Evolutionary conservation across 306 rosid genomes (phyloP), one percentile per base, ranked within the genome.

Genomic region (Casuarina glauca): DNA sequence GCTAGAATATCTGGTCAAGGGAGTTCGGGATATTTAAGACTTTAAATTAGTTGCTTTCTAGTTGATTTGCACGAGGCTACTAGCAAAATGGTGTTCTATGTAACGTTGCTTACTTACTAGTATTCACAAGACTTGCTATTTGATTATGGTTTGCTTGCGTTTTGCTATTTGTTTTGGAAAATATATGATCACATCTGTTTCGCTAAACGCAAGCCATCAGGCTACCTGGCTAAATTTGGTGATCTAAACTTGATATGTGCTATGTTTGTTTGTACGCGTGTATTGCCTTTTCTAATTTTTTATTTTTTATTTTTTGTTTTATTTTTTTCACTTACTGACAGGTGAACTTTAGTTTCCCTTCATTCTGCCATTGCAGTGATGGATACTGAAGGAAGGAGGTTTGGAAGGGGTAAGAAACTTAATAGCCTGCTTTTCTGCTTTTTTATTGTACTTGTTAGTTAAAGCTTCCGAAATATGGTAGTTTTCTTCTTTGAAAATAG

Each of bases 341-440:
- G 72, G 57, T 32, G 67, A 77, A 78, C 62, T 74, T 74, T 51
- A 46, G 57, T 19, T 48, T 60, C 19, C 6, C 48, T 13, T 67
- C 42, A 8, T 54, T 10, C 44, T 43, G 48, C 32, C 70, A 35
- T 58, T 45, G 60, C 64, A 41, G 76, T 73, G 49, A 80, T 73
- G 87, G 84, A 76, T 68, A 43, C 19, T 76, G 87, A 68, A 44
- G 70, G 49, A 54, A 76, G 49, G 55, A 72, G 72, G 38, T 80
- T 84, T 41, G 87, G 84, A 70, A 72, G 74, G 62, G 84, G 84
- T 84, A 66, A 79, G 83, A 76, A 36, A 67, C 76, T 72, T 62
- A 42, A 49, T n/a, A 9, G 32, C 60, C 46, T 43, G 69, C 48
- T 52, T 63, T 9, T 20, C 35, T 72, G 63, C 12, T 74, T 74